phyloP scores from a whole-genome alignment of 2,329 filamentous ascomycete genomes.

The Coleophoma eucalyptorum region DNA sequence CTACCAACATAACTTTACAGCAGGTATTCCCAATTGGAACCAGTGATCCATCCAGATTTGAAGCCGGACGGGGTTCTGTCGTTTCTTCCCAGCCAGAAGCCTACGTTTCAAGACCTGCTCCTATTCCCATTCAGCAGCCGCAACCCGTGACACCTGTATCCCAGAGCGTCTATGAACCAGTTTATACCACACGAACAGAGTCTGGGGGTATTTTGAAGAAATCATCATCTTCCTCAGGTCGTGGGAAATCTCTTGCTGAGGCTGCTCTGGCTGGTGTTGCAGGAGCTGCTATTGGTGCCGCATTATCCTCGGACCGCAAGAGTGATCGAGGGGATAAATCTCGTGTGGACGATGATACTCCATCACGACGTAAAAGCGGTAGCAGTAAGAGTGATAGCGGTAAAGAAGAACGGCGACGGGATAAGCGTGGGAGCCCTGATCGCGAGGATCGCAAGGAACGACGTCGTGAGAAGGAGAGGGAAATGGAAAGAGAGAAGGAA shows the following conservation, averaged over 20 bases:
- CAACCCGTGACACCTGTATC: constrained; percentile 74
- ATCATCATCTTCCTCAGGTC: constrained; percentile 22
- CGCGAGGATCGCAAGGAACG: constrained; percentile 18
- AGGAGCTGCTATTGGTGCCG: constrained; percentile 45
- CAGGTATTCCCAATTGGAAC: constrained; percentile 65
- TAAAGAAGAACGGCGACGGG: constrained; percentile 15
- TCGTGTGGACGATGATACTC: constrained; percentile 9
- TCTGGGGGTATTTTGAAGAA: constrained; percentile 17
- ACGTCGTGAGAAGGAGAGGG: constrained; percentile 20
- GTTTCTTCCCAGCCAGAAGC: constrained; percentile 37
- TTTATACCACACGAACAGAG: constrained; percentile 26
- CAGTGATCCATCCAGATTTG: constrained; percentile 59
- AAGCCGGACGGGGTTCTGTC: constrained; percentile 49
- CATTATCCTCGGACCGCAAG: constrained; percentile 34
- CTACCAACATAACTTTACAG: constrained; percentile 45
- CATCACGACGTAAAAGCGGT: constrained; percentile 13
- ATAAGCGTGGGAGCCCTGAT: constrained; percentile 17
- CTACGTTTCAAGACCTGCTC: constrained; percentile 45
- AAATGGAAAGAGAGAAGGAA: constrained; percentile 25
- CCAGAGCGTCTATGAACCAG: constrained; percentile 59
- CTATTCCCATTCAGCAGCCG: constrained; percentile 77
- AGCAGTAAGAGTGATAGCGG: constrained; percentile 11
- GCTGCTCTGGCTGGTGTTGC: constrained; percentile 44
- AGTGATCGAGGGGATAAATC: constrained; percentile 19
- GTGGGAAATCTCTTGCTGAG: constrained; percentile 36